These are phyloP conservation scores for Mucor mucedo DNA, from an alignment of 371 early-diverging fungal genomes.

Conservation along the genomic window DNA sequence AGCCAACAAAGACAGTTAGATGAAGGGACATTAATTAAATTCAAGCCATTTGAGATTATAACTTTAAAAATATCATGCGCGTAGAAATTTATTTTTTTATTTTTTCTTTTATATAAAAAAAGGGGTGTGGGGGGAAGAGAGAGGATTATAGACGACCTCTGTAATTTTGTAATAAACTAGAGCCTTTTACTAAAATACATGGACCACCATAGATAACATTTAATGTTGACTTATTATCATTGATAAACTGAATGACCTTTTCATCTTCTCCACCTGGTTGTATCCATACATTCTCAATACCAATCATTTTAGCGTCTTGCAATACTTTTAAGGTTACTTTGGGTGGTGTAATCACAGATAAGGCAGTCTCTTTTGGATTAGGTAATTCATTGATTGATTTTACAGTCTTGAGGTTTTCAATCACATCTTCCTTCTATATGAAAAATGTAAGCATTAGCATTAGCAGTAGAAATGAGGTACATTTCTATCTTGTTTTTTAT, in stretches of 20 bases:
- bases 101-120: background rate
- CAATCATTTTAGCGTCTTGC: slow-evolving; percentile 63
- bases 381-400: slow-evolving; percentile 52
- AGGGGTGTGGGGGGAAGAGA: background rate
- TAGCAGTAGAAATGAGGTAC: too few species aligned
- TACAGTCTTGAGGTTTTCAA: slow-evolving; percentile 54
- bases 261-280: slow-evolving; percentile 82
- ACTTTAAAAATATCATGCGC: slow-evolving; percentile 54
- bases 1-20: slow-evolving; percentile 35
- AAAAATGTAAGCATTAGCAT: background rate
- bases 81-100: background rate
- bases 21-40: slow-evolving; percentile 44
- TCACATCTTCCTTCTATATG: slow-evolving; percentile 51
- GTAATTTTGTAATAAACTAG: slow-evolving; percentile 22
- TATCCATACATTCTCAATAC: slow-evolving; percentile 75
- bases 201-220: slow-evolving; percentile 73
- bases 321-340: slow-evolving; percentile 67
- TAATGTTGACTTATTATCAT: slow-evolving; percentile 39
- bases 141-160: background rate
- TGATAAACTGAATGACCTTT: slow-evolving; percentile 56
- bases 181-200: slow-evolving; percentile 74
- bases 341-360: slow-evolving; percentile 87
- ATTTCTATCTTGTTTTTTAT: background rate
- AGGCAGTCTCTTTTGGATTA: slow-evolving; percentile 45
- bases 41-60: slow-evolving; percentile 70